Conservation (phyloP, 2,329 filamentous ascomycete species). For the Nigrospora osmanthi region DNA sequence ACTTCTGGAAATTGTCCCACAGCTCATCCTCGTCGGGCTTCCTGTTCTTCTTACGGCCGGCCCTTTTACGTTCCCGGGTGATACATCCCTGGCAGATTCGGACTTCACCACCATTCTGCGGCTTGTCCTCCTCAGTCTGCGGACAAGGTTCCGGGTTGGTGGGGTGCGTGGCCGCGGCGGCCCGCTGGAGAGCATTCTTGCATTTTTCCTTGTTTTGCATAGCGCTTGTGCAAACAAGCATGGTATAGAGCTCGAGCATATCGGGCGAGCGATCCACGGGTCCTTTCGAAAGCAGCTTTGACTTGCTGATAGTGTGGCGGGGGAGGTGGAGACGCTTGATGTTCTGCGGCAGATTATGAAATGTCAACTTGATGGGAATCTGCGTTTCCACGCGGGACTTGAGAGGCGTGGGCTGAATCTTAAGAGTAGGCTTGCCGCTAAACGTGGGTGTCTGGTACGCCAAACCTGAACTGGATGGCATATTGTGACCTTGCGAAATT, state of each 20-base stretch:
- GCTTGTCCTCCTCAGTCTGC: conserved; percentile 59
- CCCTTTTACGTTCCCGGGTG: conserved; percentile 81
- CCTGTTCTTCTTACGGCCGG: conserved; percentile 86
- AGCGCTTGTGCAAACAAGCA: conserved; percentile 85
- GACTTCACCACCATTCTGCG: conserved; percentile 86
- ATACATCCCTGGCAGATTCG: conserved; percentile 91
- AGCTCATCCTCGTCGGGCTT: conserved; percentile 87
- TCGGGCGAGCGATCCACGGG: conserved; percentile 58
- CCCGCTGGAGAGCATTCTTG: conserved; percentile 57
- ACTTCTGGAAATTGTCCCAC: conserved; percentile 73
- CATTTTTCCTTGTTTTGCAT: conserved; percentile 66
- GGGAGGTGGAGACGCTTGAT: conserved; percentile 80
- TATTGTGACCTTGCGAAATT: neutral
- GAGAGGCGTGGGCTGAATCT: conserved; percentile 58
- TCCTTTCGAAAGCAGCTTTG: conserved; percentile 77
- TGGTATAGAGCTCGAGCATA: conserved; percentile 71
- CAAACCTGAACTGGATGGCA: conserved; percentile 7
- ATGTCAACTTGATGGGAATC: conserved; percentile 76
- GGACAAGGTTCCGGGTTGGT: conserved; percentile 29
- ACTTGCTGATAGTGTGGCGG: conserved; percentile 86
- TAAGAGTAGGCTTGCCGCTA: conserved; percentile 32
- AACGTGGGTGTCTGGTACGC: conserved; percentile 7
- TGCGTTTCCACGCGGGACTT: conserved; percentile 97
- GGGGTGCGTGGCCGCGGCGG: conserved; percentile 33
- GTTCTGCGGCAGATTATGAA: conserved; percentile 67